Conservation (phyloP, 2,329 filamentous ascomycete genomes). For the Magnaporthiopsis poae region DNA sequence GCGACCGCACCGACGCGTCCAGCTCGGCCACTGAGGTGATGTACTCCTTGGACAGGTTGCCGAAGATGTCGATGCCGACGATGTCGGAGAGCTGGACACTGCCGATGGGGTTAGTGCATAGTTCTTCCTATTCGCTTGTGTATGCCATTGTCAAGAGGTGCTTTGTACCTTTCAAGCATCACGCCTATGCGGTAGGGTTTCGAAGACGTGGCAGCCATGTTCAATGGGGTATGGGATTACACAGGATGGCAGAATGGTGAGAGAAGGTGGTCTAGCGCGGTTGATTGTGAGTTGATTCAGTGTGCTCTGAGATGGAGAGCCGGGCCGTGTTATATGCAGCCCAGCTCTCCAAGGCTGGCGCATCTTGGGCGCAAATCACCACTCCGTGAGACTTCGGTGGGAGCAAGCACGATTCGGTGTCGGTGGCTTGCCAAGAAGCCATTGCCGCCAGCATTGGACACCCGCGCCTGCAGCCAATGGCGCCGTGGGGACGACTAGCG, state of each 20-base stretch:
- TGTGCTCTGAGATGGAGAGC: background rate
- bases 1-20: background rate
- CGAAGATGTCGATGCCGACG: slow-evolving; percentile 28
- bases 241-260: background rate
- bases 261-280: background rate
- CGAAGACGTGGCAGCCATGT: background rate
- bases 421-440: background rate
- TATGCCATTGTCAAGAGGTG: background rate
- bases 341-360: background rate
- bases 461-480: background rate
- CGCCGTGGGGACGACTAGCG: background rate
- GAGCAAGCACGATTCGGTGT: background rate
- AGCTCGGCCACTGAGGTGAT: slow-evolving; percentile 10
- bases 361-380: background rate
- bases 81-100: slow-evolving; percentile 29
- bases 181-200: slow-evolving; percentile 27
- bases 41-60: slow-evolving; percentile 21
- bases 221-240: background rate
- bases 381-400: background rate
- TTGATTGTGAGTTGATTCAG: background rate
- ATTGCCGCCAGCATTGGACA: too few species aligned
- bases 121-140: background rate
- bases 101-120: slow-evolving; percentile 19
- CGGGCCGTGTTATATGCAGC: background rate
- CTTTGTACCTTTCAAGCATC: background rate